Evolutionary conservation across 208 protist species (phyloP), one percentile per base, ranked within the genome.

Genomic region (Angomonas ambiguus): DNA sequence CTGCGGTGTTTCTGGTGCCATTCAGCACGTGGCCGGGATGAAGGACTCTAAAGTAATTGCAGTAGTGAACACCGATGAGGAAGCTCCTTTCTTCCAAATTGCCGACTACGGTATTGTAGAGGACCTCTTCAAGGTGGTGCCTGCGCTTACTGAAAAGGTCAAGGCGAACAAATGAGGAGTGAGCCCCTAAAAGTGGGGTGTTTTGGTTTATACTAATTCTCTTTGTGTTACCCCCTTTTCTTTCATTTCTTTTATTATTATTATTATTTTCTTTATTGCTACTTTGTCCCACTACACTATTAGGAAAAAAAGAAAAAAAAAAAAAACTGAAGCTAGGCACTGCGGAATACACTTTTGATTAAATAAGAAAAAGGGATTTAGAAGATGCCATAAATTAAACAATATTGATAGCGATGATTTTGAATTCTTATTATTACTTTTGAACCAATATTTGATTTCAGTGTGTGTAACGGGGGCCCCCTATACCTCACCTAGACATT

Each of bases 21-120:
- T 98, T 71, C 97, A 97, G 78, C 87, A 96, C 71, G 74, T 99
- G 6, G 97, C 97, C 1, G 98, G 98, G 64, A 99, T 99, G 98
- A 99, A 99, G 85, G 98, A 99, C 84, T 95, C 85, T 64, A 99
- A 99, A 86, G 88, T 92, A 22, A 97, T 98, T 69, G 95, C 94
- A 0, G 92, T 94, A 25, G 92, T 98, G 68, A 99, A 99, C 90
- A 99, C 98, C 65, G 98, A 99, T 71, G 74, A 87, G 33, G 98
- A 99, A 13, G 98, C 98, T 2, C 98, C 98, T 32, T 99, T 99
- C 71, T 99, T 99, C 81, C 93, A 98, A 77, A 86, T 97, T 41
- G 93, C 97, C 2, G 98, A 99, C 85, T 98, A 98, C 77, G 97
- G 97, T 53, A 81, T 99, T 24, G 98, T 98, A 6, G 96, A 77